A percentile compares a stretch with the other conserved stretches of the same genome.
phyloP scores from a whole-genome alignment of 208 protist genomes.

The Angomonas ambiguus region DNA sequence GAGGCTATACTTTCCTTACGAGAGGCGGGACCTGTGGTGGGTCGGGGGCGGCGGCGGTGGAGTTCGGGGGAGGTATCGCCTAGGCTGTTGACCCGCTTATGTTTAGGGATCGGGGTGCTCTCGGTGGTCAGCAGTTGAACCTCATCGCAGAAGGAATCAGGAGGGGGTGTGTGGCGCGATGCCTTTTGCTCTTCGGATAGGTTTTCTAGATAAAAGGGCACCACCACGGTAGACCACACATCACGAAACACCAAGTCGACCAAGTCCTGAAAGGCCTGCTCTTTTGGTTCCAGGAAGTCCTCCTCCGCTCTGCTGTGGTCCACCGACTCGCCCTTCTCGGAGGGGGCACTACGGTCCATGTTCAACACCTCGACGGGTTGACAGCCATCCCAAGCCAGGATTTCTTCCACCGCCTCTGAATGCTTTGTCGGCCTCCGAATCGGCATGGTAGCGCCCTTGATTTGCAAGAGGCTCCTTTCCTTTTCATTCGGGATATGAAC shows the following conservation, averaged over 20 bases:
- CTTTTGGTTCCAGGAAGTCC: neutral
- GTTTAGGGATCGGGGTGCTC: neutral
- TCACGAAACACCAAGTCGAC: conserved; percentile 25
- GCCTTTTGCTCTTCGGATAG: neutral
- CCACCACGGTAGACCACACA: conserved; percentile 37
- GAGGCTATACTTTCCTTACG: neutral
- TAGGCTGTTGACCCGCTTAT: neutral
- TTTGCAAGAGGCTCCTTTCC: neutral
- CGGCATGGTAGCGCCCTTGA: neutral
- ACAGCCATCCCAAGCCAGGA: conserved; percentile 15
- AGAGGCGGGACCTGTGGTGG: neutral
- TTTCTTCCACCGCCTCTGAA: conserved; percentile 9
- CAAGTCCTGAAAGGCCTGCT: conserved; percentile 9
- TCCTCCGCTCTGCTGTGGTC: neutral
- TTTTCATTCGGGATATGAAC: neutral
- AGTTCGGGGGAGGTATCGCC: neutral
- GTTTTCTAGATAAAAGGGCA: conserved; percentile 27
- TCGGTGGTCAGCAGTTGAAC: neutral
- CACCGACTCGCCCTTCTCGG: neutral
- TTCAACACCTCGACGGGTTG: conserved; percentile 18
- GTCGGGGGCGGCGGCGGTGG: neutral
- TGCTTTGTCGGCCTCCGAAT: neutral
- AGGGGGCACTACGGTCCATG: neutral
- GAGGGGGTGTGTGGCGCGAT: neutral
- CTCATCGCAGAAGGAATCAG: neutral